Conservation (phyloP, 2,329 filamentous ascomycete genomes). For the Scedosporium boydii region DNA sequence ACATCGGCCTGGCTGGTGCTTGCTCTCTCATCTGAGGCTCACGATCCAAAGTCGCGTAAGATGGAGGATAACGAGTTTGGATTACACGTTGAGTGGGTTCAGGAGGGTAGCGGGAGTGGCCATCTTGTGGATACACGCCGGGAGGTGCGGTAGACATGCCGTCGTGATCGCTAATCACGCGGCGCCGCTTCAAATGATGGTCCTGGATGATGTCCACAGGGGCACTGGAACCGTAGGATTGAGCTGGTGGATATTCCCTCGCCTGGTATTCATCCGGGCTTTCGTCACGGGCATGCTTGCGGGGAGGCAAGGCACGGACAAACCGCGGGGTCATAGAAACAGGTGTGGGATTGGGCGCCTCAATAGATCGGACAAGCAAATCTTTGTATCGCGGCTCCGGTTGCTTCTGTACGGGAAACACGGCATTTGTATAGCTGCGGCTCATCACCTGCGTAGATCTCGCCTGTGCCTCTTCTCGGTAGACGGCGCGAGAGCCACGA, state of each 20-base stretch:
- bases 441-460: neutral
- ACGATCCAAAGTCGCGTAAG: neutral
- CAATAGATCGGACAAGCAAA: slow-evolving; percentile 6
- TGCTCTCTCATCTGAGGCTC: neutral
- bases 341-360: neutral
- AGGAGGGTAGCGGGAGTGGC: neutral
- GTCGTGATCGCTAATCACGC: neutral
- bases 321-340: slow-evolving; percentile 1
- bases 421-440: neutral
- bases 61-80: neutral
- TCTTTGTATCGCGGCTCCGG: neutral
- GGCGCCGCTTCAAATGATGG: slow-evolving; percentile 3
- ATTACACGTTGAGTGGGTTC: neutral
- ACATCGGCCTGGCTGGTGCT: neutral
- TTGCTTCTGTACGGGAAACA: neutral
- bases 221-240: neutral
- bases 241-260: neutral
- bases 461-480: neutral
- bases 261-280: neutral
- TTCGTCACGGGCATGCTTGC: slow-evolving; percentile 3
- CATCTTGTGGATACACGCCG: neutral
- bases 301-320: slow-evolving; percentile 3
- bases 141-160: neutral
- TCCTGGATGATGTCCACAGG: neutral
- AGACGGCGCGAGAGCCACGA: neutral